These are phyloP conservation scores for Astragalus glycyphyllos DNA, from an alignment of 306 rosid species.

Conservation along the genomic window DNA sequence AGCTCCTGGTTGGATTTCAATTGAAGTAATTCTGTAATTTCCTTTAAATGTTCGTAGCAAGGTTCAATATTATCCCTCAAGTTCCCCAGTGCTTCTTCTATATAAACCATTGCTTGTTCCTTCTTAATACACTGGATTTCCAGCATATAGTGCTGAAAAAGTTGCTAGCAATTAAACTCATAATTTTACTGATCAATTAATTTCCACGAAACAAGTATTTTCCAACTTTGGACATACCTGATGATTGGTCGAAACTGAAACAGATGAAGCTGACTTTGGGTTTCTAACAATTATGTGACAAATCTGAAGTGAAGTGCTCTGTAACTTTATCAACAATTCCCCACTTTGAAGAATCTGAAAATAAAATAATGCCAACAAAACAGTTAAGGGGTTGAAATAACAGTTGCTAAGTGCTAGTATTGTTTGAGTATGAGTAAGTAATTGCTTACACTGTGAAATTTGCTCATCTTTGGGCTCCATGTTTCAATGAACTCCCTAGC, in stretches of 20 bases:
- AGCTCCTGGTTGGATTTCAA: conserved; percentile 77
- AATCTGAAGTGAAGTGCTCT: conserved; percentile 56
- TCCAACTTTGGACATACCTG: conserved; percentile 63
- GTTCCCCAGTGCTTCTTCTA: conserved; percentile 70
- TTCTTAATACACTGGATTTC: conserved; percentile 67
- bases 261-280: conserved; percentile 56
- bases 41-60: conserved; percentile 58
- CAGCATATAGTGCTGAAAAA: conserved; percentile 68
- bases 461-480: conserved; percentile 81
- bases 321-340: conserved; percentile 66
- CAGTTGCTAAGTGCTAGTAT: conserved; percentile 5
- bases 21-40: conserved; percentile 63
- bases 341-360: conserved; percentile 76
- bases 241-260: conserved; percentile 59
- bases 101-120: conserved; percentile 64
- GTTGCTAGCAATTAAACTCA: conserved; percentile 45
- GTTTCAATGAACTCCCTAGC: conserved; percentile 80
- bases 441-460: conserved; percentile 66
- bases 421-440: conserved; percentile 9
- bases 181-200: conserved; percentile 36
- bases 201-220: conserved; percentile 29
- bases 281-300: conserved; percentile 60
- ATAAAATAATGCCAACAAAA: conserved; percentile 38
- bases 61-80: conserved; percentile 58
- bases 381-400: conserved; percentile 22